These are phyloP conservation scores for Eucalyptus sp. DNA, from an alignment of 345 rosid species.

Conservation along the genomic window DNA sequence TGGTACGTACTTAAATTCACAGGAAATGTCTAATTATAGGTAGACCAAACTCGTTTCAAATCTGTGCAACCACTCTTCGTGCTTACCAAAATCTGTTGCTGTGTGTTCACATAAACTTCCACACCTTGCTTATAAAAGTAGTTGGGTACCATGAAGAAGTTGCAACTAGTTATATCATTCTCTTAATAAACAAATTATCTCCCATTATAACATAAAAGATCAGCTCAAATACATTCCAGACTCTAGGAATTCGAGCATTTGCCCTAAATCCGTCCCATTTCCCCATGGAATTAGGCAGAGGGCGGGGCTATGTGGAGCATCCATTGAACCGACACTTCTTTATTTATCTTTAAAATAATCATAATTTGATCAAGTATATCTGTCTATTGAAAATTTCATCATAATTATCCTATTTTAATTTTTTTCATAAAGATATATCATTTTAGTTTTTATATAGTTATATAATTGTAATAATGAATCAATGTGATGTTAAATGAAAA, in stretches of 20 bases:
- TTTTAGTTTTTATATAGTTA: neutral
- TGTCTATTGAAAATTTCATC: neutral
- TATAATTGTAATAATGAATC: neutral
- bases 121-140: neutral
- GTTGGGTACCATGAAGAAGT: neutral
- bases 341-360: too few species aligned
- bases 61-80: neutral
- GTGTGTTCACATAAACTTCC: neutral
- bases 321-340: neutral
- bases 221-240: neutral
- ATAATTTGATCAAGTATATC: neutral
- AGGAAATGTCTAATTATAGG: rapidly evolving
- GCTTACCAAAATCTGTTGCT: neutral
- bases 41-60: too few species aligned
- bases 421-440: neutral
- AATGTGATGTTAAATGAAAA: neutral
- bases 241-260: neutral
- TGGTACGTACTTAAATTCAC: neutral
- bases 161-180: neutral
- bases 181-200: too few species aligned
- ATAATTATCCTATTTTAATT: too few species aligned
- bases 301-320: neutral
- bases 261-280: neutral
- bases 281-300: neutral
- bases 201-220: neutral